phyloP scores from a whole-genome alignment of 176 grass and related monocot species.

The Stipa capillata region DNA sequence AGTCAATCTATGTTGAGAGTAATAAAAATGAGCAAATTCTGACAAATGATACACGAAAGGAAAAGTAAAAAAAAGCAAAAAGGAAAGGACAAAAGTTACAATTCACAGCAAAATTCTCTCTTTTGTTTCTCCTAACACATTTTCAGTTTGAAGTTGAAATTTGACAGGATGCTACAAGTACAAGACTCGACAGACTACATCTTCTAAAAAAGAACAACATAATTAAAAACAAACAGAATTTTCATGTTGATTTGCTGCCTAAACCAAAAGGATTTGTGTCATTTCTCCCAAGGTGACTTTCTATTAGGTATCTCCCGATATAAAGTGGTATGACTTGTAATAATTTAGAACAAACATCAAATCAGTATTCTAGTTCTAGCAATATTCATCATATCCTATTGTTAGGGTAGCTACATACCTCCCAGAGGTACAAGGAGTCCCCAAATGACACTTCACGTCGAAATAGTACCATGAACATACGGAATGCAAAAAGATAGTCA shows the following conservation, averaged over 20 bases:
- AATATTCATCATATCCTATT: constrained; percentile 14
- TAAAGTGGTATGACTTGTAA: neutral
- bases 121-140: neutral
- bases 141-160: neutral
- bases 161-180: neutral
- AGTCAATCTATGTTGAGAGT: neutral
- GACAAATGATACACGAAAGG: neutral
- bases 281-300: neutral
- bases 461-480: constrained; percentile 99
- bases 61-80: neutral
- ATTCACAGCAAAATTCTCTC: neutral
- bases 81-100: neutral
- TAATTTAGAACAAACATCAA: neutral
- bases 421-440: constrained; percentile 96
- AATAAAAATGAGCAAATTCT: neutral
- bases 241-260: neutral
- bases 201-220: neutral
- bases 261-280: neutral
- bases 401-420: constrained; percentile 57
- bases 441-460: constrained; percentile 96
- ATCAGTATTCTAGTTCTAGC: neutral
- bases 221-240: neutral
- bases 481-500: constrained; percentile 98
- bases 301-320: neutral
- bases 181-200: neutral